Evolutionary conservation across 2,329 filamentous ascomycete species (phyloP).

Genomic region (Fusarium ambrosium): DNA sequence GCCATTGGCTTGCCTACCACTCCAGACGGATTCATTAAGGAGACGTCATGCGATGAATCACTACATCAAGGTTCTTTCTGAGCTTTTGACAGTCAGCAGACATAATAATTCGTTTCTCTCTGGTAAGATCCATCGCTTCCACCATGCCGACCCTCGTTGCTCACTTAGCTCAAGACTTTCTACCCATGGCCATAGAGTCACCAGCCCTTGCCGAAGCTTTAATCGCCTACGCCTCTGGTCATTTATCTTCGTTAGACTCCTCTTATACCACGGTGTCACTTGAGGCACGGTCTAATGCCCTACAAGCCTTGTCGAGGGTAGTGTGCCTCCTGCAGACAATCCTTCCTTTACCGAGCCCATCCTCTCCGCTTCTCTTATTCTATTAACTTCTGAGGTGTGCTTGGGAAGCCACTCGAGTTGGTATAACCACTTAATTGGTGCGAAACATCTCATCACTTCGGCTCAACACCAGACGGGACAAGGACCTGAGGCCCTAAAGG

Average conservation of each 20-base stretch:
- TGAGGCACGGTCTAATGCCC: not conserved
- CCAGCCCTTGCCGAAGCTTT: not conserved
- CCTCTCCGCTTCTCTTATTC: not conserved
- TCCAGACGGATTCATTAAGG: not conserved
- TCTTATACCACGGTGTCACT: not conserved
- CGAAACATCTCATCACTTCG: not conserved
- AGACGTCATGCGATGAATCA: not conserved
- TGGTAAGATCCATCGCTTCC: not conserved
- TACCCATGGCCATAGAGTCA: not conserved
- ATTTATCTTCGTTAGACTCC: not conserved
- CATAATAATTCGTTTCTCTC: conserved; percentile 2
- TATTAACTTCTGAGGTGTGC: not conserved
- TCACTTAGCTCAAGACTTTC: not conserved
- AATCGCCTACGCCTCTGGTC: not conserved
- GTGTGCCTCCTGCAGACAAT: not conserved
- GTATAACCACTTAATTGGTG: not conserved
- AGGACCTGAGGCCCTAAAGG: not conserved
- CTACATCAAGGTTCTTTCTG: not conserved
- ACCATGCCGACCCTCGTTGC: not conserved
- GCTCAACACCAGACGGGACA: not conserved
- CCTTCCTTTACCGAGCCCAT: not conserved
- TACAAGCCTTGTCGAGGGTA: not conserved
- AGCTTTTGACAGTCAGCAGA: not conserved
- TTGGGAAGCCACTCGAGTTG: not conserved
- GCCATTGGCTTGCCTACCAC: not conserved